Conservation (phyloP, 192 early-diverging fungal species). For the Helicostylum pulchrum region DNA sequence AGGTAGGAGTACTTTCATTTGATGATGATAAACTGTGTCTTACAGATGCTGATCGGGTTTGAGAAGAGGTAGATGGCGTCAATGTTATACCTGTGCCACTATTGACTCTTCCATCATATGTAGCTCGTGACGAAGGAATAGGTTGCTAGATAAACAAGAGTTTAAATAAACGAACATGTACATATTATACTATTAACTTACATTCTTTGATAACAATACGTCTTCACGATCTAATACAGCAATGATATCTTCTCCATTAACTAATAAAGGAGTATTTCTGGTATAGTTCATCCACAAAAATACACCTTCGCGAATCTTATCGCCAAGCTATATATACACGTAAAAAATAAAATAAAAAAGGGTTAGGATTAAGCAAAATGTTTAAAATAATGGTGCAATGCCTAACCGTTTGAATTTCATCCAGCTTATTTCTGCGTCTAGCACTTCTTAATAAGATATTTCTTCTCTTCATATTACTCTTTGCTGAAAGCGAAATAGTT, state of each 20-base stretch:
- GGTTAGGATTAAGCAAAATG: background rate
- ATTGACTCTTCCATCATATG: background rate
- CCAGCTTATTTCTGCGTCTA: constrained; percentile 13
- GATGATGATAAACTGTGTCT: background rate
- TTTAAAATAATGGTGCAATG: background rate
- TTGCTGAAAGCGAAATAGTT: constrained; percentile 33
- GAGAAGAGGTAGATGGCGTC: background rate
- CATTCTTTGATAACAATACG: constrained; percentile 15
- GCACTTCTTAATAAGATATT: constrained; percentile 24
- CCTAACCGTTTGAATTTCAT: constrained; percentile 27
- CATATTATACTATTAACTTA: background rate
- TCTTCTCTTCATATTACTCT: constrained; percentile 34
- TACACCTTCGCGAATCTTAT: constrained; percentile 35
- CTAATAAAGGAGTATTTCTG: constrained; percentile 22
- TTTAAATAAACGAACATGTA: background rate
- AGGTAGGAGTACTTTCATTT: background rate
- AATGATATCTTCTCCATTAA: constrained; percentile 23
- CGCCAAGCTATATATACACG: constrained; percentile 11
- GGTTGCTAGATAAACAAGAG: background rate
- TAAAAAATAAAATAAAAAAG: constrained; percentile 4
- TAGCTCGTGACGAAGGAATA: constrained; percentile 13
- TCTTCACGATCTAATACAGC: constrained; percentile 16
- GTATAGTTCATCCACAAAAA: constrained; percentile 54
- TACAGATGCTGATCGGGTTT: background rate
- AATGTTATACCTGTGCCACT: background rate